Evolutionary conservation across 345 rosid genomes (phyloP).

Genomic region (Rhodamnia argentea): DNA sequence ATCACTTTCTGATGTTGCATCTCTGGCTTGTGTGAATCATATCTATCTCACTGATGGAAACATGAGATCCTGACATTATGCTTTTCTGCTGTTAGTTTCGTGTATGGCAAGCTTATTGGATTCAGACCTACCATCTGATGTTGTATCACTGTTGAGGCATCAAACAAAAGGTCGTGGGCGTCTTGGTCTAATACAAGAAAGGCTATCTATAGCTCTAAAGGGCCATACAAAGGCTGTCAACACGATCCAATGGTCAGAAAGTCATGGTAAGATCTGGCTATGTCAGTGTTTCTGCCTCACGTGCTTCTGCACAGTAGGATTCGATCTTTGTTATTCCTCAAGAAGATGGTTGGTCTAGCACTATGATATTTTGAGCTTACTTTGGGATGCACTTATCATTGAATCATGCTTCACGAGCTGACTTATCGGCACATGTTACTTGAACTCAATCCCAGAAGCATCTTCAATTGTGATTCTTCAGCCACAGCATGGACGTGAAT

Average conservation of each 20-base stretch:
- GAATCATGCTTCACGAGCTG: background rate
- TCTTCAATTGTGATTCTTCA: background rate
- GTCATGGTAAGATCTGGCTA: constrained; percentile 45
- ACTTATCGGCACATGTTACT: background rate
- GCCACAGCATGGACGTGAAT: background rate
- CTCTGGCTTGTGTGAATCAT: background rate
- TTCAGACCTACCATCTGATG: constrained; percentile 26
- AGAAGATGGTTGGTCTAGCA: background rate
- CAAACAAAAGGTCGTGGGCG: constrained; percentile 14
- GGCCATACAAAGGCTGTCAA: constrained; percentile 67
- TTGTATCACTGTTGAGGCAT: constrained; percentile 28
- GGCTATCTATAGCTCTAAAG: constrained; percentile 33
- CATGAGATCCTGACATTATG: background rate
- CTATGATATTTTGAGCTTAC: background rate
- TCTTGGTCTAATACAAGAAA: constrained; percentile 29
- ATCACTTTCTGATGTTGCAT: background rate
- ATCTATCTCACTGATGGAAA: background rate
- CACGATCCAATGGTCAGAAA: constrained; percentile 60
- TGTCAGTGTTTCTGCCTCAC: background rate
- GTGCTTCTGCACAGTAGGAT: background rate
- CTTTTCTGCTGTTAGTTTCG: constrained; percentile 7
- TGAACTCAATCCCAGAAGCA: background rate
- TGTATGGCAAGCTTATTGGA: constrained; percentile 55
- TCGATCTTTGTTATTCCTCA: background rate
- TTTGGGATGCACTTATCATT: background rate